phyloP scores from a whole-genome alignment of 2,329 filamentous ascomycete species.

The Claviceps monticola region DNA sequence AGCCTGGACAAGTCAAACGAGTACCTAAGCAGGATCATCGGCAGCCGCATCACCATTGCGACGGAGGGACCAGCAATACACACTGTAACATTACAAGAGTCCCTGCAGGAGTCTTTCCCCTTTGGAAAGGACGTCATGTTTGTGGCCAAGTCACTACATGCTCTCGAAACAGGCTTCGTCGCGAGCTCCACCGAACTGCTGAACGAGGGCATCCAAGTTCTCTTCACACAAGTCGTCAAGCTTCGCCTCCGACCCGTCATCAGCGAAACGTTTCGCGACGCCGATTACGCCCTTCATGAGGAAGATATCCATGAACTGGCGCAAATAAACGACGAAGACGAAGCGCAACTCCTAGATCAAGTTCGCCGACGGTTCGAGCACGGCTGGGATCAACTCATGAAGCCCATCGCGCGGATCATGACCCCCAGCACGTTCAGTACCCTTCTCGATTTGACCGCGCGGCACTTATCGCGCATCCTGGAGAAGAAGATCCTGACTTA shows the following conservation, averaged over 20 bases:
- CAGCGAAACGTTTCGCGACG: constrained; percentile 78
- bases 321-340: constrained; percentile 37
- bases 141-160: constrained; percentile 53
- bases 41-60: constrained; percentile 42
- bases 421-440: constrained; percentile 62
- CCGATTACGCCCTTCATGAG: constrained; percentile 64
- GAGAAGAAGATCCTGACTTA: constrained; percentile 82
- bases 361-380: constrained; percentile 70
- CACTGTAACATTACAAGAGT: constrained; percentile 23
- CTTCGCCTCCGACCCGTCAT: constrained; percentile 72
- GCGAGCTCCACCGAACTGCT: constrained; percentile 71
- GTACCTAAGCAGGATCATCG: constrained; percentile 78
- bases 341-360: constrained; percentile 44
- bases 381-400: constrained; percentile 75
- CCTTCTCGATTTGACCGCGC: constrained; percentile 61
- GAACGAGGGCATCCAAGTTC: constrained; percentile 68
- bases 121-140: constrained; percentile 61
- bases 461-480: constrained; percentile 61
- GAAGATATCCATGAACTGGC: constrained; percentile 45
- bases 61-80: constrained; percentile 21
- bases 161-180: constrained; percentile 58
- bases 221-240: constrained; percentile 80
- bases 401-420: constrained; percentile 72
- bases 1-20: constrained; percentile 87
- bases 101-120: constrained; percentile 57